phyloP scores from a whole-genome alignment of 176 grass and related monocot species.

The Tillandsia fasciculata region DNA sequence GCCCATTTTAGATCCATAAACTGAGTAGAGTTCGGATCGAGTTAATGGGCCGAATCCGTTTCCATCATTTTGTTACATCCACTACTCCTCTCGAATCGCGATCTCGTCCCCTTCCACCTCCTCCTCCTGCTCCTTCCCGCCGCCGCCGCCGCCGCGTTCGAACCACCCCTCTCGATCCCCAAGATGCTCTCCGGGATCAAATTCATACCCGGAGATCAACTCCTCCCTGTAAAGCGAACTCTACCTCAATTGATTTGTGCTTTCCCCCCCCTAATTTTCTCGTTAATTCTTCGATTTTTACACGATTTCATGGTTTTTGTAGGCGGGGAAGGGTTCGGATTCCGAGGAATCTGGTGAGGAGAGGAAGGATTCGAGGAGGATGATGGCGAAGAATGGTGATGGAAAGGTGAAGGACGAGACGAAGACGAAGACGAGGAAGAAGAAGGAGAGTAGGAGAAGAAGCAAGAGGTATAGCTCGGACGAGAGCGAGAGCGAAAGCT shows the following conservation, averaged over 20 bases:
- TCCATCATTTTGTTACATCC: too few relatives aligned
- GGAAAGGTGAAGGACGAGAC: conserved; percentile 11
- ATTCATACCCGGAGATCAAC: conserved; percentile 2
- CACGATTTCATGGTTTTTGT: background rate
- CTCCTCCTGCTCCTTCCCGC: background rate
- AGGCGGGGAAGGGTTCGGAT: conserved; percentile 23
- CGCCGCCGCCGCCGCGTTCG: background rate
- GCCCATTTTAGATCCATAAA: too few relatives aligned
- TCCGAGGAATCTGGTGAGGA: conserved; percentile 28
- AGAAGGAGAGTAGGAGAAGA: conserved; percentile 14
- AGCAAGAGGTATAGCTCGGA: conserved; percentile 22
- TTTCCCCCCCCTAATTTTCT: background rate
- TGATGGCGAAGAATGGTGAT: background rate
- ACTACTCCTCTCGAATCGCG: too few relatives aligned
- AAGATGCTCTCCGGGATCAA: conserved; percentile 8
- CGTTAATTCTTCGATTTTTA: background rate
- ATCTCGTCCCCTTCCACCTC: background rate
- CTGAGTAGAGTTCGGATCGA: too few relatives aligned
- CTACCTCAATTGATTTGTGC: background rate
- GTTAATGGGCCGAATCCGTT: too few relatives aligned
- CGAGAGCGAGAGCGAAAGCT: background rate
- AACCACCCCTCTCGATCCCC: background rate
- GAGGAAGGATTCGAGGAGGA: conserved; percentile 10
- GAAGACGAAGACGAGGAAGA: conserved; percentile 26
- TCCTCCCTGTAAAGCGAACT: background rate